These are phyloP conservation scores for Lepidium campestre DNA, from an alignment of 441 rosid species.

Conservation along the genomic window DNA sequence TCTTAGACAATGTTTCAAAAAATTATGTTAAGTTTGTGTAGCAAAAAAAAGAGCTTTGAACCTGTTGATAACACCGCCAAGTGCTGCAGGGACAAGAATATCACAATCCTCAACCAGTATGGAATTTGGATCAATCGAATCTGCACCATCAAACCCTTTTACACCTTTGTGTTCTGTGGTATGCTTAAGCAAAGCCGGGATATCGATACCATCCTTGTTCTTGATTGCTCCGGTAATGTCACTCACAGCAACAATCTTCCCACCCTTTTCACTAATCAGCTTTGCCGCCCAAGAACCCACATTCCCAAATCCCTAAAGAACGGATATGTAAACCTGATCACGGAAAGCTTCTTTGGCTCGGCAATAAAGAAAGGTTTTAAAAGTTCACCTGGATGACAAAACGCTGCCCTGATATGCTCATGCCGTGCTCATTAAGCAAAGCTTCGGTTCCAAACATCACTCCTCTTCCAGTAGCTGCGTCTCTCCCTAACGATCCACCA, in stretches of 20 bases:
- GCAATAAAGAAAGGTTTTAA: background rate
- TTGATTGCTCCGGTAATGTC: constrained; percentile 58
- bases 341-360: background rate
- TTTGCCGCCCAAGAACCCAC: constrained; percentile 73
- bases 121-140: constrained; percentile 31
- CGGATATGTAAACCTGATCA: background rate
- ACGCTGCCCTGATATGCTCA: constrained; percentile 42
- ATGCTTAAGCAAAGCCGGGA: constrained; percentile 41
- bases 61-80: constrained; percentile 67
- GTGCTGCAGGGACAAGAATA: constrained; percentile 61
- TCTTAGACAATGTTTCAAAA: background rate
- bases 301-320: constrained; percentile 58
- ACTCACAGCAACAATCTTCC: constrained; percentile 52
- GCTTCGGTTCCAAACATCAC: constrained; percentile 62
- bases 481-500: constrained; percentile 75
- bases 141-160: constrained; percentile 45
- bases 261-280: constrained; percentile 48
- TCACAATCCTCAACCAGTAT: constrained; percentile 55
- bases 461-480: constrained; percentile 70
- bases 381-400: constrained; percentile 48
- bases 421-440: constrained; percentile 51
- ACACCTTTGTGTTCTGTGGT: constrained; percentile 51
- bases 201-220: constrained; percentile 48
- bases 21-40: background rate
- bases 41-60: constrained; percentile 11